Evolutionary conservation across 495 filamentous ascomycete genomes (phyloP).

Genomic region (Aspergillus biplanus): DNA sequence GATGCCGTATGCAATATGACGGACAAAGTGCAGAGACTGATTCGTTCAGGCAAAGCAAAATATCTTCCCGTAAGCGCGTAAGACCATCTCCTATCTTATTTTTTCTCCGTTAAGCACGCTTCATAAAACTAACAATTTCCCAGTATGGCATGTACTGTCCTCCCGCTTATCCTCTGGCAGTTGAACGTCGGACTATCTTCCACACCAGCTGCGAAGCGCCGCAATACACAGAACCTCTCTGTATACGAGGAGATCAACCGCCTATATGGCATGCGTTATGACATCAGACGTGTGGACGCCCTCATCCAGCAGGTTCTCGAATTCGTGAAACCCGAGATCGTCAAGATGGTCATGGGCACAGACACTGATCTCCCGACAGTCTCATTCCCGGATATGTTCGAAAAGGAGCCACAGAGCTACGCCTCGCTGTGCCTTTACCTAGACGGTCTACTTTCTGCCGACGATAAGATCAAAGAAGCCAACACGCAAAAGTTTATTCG

Average conservation of each 20-base stretch:
- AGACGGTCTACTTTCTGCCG: background rate
- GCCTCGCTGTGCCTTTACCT: background rate
- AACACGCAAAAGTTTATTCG: background rate
- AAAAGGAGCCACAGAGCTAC: background rate
- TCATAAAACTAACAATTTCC: background rate
- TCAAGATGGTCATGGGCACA: background rate
- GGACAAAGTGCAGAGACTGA: background rate
- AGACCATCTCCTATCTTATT: background rate
- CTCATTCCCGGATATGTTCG: background rate
- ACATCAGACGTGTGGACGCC: background rate
- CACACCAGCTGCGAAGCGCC: background rate
- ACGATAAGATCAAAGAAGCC: background rate
- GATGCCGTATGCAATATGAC: background rate
- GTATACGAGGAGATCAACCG: constrained; percentile 1
- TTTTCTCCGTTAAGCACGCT: background rate
- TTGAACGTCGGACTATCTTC: constrained; percentile 3
- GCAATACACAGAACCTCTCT: background rate
- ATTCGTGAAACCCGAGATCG: background rate
- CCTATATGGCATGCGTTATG: background rate
- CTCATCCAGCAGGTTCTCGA: background rate
- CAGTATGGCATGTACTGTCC: constrained; percentile 1
- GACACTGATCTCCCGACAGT: background rate
- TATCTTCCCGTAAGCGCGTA: constrained; percentile 8
- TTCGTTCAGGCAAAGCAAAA: background rate
- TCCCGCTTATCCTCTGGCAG: background rate